Base-by-base conservation (phyloP, 768 basidiomycete species). In the Crepidotus variabilis region DNA sequence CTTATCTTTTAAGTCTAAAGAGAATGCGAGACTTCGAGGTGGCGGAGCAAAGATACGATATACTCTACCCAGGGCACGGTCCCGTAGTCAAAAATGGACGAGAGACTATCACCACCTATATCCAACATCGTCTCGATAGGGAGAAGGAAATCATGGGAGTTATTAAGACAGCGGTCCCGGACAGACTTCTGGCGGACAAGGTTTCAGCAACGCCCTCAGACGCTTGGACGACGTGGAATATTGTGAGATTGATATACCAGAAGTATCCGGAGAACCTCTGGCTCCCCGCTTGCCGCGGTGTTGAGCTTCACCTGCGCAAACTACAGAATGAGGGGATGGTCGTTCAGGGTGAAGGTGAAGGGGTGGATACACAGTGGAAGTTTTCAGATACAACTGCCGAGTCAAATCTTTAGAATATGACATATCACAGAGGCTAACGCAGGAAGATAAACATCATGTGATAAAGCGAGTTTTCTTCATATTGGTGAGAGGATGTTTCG, bases 11-110 rank as follows among this genome's bases (percentile, higher is more conserved):
- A 4, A 87, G 85, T 57, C 78, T 96, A 46, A 76, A 75, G 45
- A 78, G 70, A 60, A 79, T 92, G 71, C 72, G 85, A 16, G 65
- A 69, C n/a, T 78, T 79, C 60, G 72, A 71, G 8, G 54, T 67
- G 21, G 63, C 64, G 35, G 62, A 64, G 14, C 51, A 56, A 13
- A 60, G 61, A 22, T 79, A 82, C 64, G 72, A 73, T 21, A 61
- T 63, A 14, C 75, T 98, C n/a, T 95, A 94, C 67, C 94, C 95
- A 0, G 94, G 85, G 0, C 96, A 98, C 60, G 96, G 96, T 0
- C 87, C 90, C 5, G 84, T 90, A 33, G 80, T 95, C 1, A 57
- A 69, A 6, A 75, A 90, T 13, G 90, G 88, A 6, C 69, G 76
- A 39, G 74, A 77, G 34, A 74, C 83, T 28, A 85, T 98, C 63